phyloP scores from a whole-genome alignment of 1,284 basidiomycete species.

The Sanghuangporus sanghuang region DNA sequence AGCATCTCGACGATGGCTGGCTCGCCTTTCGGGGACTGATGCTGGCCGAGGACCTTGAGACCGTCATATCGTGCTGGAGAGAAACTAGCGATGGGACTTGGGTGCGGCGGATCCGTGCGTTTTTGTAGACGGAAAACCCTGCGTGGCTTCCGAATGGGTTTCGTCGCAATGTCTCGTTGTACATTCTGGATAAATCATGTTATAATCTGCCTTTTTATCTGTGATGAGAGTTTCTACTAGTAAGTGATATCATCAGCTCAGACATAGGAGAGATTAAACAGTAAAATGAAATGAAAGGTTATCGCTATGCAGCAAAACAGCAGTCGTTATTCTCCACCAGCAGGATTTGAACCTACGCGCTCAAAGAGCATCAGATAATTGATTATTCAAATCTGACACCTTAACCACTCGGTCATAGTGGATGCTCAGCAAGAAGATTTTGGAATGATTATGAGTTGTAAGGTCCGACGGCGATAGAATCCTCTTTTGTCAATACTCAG shows the following conservation, averaged over 20 bases:
- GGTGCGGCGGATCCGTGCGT: constrained; percentile 66
- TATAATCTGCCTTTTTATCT: neutral
- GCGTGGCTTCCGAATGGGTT: constrained; percentile 63
- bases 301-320: no score
- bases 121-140: constrained; percentile 42
- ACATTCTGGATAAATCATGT: constrained; percentile 37
- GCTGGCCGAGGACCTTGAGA: constrained; percentile 81
- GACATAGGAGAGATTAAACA: no score
- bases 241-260: no score
- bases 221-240: constrained; percentile 5
- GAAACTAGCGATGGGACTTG: constrained; percentile 71
- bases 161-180: constrained; percentile 85
- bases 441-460: no score
- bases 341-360: constrained; percentile 80
- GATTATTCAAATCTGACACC: constrained; percentile 67
- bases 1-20: constrained; percentile 83
- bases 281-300: no score
- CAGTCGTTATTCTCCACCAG: constrained; percentile 45
- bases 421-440: no score
- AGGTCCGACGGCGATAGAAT: no score
- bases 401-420: constrained; percentile 72
- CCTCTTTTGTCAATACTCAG: no score
- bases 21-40: constrained; percentile 63
- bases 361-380: constrained; percentile 68
- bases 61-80: constrained; percentile 79